These are phyloP conservation scores for Barnettozyma pratensis DNA, from an alignment of 805 yeast species.

Conservation along the genomic window DNA sequence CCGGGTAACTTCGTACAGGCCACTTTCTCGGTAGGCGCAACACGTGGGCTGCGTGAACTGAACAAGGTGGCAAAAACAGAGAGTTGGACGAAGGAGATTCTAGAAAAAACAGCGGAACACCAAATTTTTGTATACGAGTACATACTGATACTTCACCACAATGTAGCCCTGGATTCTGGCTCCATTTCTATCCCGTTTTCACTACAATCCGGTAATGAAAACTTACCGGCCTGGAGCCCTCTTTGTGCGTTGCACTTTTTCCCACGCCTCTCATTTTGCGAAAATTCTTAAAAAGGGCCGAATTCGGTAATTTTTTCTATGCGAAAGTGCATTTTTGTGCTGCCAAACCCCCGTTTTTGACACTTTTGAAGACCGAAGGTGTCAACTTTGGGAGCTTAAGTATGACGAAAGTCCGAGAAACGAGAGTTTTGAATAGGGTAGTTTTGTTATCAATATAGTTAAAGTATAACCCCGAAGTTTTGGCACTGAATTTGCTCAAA, in stretches of 20 bases:
- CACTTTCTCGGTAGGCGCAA: not conserved
- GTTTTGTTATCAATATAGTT: no score
- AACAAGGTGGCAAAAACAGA: not conserved
- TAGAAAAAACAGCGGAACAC: not conserved
- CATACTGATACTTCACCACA: no score
- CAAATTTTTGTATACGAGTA: not conserved
- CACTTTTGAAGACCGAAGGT: no score
- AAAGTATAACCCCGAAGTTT: no score
- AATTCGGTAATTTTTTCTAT: not conserved
- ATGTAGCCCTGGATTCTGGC: no score
- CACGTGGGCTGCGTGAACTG: not conserved
- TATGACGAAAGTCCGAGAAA: no score
- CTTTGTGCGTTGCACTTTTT: not conserved
- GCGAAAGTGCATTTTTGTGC: not conserved
- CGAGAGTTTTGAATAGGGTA: no score
- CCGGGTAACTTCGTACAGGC: not conserved
- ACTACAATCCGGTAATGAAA: not conserved
- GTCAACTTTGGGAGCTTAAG: no score
- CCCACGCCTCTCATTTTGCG: not conserved
- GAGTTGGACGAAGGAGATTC: not conserved
- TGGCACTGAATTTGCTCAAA: no score
- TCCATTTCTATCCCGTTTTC: no score
- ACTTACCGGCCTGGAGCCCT: not conserved
- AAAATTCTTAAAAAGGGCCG: not conserved
- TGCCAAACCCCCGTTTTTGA: no score